Conservation (phyloP, 2,329 filamentous ascomycete genomes). For the Rhynchosporium agropyri region DNA sequence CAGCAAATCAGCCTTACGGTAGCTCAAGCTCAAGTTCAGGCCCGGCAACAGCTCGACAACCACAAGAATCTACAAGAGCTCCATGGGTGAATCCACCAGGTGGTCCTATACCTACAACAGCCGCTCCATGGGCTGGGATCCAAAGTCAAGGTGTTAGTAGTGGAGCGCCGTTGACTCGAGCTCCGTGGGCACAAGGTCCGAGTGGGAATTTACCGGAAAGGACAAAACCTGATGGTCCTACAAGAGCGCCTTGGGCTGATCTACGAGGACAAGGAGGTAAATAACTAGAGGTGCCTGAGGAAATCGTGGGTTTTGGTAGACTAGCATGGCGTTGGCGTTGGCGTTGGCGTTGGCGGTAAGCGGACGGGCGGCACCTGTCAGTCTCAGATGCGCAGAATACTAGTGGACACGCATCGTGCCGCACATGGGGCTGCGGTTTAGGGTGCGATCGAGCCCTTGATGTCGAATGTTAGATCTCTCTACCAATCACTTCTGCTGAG, state of each 20-base stretch:
- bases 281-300: not conserved
- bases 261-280: constrained; percentile 14
- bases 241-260: constrained; percentile 46
- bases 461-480: not conserved
- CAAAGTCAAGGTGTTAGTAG: not conserved
- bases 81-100: constrained; percentile 35
- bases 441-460: not conserved
- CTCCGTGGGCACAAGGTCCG: constrained; percentile 29
- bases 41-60: constrained; percentile 27
- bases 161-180: constrained; percentile 37
- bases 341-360: no score
- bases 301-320: not conserved
- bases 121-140: constrained; percentile 21
- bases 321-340: constrained; percentile 16
- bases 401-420: constrained; percentile 13
- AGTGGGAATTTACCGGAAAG: not conserved
- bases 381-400: not conserved
- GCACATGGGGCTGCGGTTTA: not conserved
- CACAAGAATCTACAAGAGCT: constrained; percentile 36
- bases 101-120: constrained; percentile 37
- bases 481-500: no score
- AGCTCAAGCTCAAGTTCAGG: constrained; percentile 25
- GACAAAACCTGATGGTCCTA: constrained; percentile 36
- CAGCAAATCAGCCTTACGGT: constrained; percentile 54
- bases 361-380: constrained; percentile 1